These are phyloP conservation scores for Moesziomyces antarcticus DNA, from an alignment of 1,284 basidiomycete species.

Conservation along the genomic window DNA sequence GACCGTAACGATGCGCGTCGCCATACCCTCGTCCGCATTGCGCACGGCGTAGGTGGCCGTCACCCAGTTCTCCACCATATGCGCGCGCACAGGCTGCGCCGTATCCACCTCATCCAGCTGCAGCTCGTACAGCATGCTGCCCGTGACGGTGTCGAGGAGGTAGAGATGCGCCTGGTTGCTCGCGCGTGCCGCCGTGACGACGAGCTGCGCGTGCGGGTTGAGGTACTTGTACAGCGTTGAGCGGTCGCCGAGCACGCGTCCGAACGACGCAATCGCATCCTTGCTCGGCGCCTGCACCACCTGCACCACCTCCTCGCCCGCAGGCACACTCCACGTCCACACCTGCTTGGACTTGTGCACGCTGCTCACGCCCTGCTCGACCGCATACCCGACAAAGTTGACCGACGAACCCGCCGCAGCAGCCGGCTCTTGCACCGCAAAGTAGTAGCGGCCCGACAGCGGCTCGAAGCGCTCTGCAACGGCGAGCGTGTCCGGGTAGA, in stretches of 20 bases:
- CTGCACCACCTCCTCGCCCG: slow-evolving; percentile 45
- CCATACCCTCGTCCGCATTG: slow-evolving; percentile 71
- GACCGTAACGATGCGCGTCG: slow-evolving; percentile 72
- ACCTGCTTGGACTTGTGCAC: slow-evolving; percentile 31
- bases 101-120: slow-evolving; percentile 60
- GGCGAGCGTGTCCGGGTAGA: slow-evolving; percentile 52
- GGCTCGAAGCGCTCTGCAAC: slow-evolving; percentile 44
- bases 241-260: slow-evolving; percentile 86
- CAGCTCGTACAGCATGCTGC: slow-evolving; percentile 74
- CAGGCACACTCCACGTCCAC: slow-evolving; percentile 54
- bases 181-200: slow-evolving; percentile 69
- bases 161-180: slow-evolving; percentile 73
- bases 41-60: slow-evolving; percentile 77
- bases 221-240: slow-evolving; percentile 93
- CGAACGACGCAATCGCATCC: slow-evolving; percentile 66
- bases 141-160: slow-evolving; percentile 82
- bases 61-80: slow-evolving; percentile 90
- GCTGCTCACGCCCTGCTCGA: slow-evolving; percentile 33
- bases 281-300: slow-evolving; percentile 25
- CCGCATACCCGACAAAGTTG: slow-evolving; percentile 44
- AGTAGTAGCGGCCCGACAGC: slow-evolving; percentile 39
- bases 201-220: slow-evolving; percentile 80
- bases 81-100: slow-evolving; percentile 73
- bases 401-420: slow-evolving; percentile 4
- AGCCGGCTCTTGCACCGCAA: slow-evolving; percentile 17